phyloP scores from a whole-genome alignment of 179 eudicot genomes.

The Carnegiea gigantea region DNA sequence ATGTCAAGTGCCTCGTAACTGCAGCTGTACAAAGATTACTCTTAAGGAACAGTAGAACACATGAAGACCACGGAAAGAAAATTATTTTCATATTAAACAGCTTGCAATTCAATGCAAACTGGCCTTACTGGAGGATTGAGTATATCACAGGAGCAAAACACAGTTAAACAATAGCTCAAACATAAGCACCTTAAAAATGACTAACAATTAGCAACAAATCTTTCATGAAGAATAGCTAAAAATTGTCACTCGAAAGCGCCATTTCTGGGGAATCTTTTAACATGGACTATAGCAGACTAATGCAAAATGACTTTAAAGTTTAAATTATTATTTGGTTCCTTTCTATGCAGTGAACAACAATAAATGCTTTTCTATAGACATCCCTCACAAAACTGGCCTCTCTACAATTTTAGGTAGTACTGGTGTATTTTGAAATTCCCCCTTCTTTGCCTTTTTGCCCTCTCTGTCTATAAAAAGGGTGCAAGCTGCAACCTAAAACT shows the following conservation, averaged over 20 bases:
- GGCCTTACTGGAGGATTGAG: not conserved
- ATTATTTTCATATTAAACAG: not conserved
- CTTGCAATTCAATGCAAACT: not conserved
- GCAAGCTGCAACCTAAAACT: not conserved
- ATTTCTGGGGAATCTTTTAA: not conserved
- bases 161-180: not conserved
- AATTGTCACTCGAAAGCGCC: not conserved
- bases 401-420: no score
- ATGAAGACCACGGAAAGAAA: not conserved
- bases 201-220: not conserved
- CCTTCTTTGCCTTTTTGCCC: not conserved
- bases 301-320: not conserved
- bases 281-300: not conserved
- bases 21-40: not conserved
- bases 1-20: not conserved
- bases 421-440: no score
- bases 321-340: not conserved
- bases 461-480: not conserved
- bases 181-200: not conserved
- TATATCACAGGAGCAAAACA: not conserved
- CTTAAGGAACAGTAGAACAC: not conserved
- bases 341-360: not conserved
- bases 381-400: not conserved
- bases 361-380: not conserved
- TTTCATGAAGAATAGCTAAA: not conserved